Conservation (phyloP, 164 flowering plant species). For the Malania oleifera region DNA sequence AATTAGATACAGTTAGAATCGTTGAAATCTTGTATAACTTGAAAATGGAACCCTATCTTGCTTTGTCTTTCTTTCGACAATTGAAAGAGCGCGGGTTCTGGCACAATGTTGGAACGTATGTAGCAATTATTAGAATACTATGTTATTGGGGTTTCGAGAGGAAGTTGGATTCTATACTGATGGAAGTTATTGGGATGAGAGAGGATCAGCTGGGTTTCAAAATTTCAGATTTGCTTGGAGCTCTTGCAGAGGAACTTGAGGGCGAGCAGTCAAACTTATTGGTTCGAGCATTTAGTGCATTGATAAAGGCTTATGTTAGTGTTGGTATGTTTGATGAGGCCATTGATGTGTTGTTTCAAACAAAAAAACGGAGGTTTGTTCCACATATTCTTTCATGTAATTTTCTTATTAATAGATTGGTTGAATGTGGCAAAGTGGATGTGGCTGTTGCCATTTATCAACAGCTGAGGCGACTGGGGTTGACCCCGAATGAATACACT, state of each 20-base stretch:
- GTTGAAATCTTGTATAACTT: conserved; percentile 30
- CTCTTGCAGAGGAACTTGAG: conserved; percentile 23
- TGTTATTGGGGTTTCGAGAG: conserved; percentile 38
- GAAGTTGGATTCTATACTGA: conserved; percentile 43
- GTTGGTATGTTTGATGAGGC: conserved; percentile 61
- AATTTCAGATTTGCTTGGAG: conserved; percentile 36
- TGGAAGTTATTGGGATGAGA: conserved; percentile 37
- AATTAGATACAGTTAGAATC: conserved; percentile 28
- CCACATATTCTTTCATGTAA: conserved; percentile 50
- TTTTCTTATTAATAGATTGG: conserved; percentile 50
- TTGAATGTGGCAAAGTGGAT: conserved; percentile 38
- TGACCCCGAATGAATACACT: conserved; percentile 56
- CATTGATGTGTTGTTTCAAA: conserved; percentile 35
- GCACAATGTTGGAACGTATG: conserved; percentile 39
- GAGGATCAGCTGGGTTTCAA: conserved; percentile 27
- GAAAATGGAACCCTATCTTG: conserved; percentile 42
- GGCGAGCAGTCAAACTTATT: conserved; percentile 12
- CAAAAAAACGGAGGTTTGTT: conserved; percentile 27
- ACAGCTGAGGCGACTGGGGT: conserved; percentile 45
- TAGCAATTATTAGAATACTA: conserved; percentile 38
- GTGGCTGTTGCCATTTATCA: conserved; percentile 37
- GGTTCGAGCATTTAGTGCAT: conserved; percentile 31
- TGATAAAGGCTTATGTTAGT: conserved; percentile 51
- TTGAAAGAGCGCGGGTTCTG: conserved; percentile 40
- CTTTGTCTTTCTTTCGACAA: conserved; percentile 41